A percentile compares a stretch with the other conserved stretches of the same genome.
Evolutionary conservation across 805 yeast species (phyloP).

Genomic region (Suhomyces faveliae): DNA sequence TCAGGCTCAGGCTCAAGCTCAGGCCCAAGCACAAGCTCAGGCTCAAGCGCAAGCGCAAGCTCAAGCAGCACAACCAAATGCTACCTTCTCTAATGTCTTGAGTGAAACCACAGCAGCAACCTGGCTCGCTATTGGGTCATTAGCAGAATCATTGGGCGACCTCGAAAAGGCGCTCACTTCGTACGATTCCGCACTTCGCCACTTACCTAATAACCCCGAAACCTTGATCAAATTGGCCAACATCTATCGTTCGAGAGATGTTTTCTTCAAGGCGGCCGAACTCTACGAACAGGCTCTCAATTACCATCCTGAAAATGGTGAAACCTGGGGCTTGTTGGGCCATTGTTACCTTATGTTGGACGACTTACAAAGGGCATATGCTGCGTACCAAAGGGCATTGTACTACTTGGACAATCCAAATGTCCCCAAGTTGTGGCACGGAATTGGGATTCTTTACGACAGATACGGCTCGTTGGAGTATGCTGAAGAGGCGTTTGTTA

Average conservation of each 20-base stretch:
- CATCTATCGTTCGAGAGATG: conserved; percentile 82
- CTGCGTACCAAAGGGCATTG: conserved; percentile 94
- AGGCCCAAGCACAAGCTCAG: conserved; percentile 6
- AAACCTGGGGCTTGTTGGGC: conserved; percentile 95
- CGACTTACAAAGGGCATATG: conserved; percentile 91
- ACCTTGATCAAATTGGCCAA: conserved; percentile 86
- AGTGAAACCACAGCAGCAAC: conserved; percentile 69
- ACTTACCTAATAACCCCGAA: conserved; percentile 81
- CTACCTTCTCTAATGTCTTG: conserved; percentile 18
- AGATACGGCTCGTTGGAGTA: conserved; percentile 94
- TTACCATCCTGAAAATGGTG: conserved; percentile 84
- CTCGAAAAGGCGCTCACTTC: conserved; percentile 86
- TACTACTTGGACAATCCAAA: conserved; percentile 88
- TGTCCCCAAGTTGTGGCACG: conserved; percentile 98
- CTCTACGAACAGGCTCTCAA: conserved; percentile 84
- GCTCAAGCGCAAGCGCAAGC: conserved; percentile 3
- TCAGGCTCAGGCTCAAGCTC: conserved; percentile 4
- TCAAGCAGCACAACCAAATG: not conserved
- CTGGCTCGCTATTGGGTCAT: conserved; percentile 85
- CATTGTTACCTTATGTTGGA: conserved; percentile 97
- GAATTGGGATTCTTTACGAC: conserved; percentile 94
- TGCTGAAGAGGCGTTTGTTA: conserved; percentile 97
- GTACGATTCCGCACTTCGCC: conserved; percentile 83
- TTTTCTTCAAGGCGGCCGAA: conserved; percentile 92
- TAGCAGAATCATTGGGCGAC: conserved; percentile 88